A percentile compares a stretch with the other conserved stretches of the same genome.
Evolutionary conservation across 371 early-diverging fungal genomes (phyloP).

Genomic region (Rhizopus microsporus): DNA sequence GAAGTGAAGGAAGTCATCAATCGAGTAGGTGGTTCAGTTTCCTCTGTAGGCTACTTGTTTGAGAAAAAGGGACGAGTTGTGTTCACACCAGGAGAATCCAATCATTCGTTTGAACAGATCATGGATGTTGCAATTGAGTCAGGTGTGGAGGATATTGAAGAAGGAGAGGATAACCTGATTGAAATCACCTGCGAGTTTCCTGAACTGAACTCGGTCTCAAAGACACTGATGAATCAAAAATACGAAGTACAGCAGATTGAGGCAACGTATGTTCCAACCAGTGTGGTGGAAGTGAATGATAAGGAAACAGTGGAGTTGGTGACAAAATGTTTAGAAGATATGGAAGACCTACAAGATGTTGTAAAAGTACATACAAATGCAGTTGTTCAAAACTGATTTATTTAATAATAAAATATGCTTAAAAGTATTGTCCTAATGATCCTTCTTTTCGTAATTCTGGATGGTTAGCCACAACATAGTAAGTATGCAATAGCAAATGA

Average conservation of each 20-base stretch:
- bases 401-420: conserved; percentile 5
- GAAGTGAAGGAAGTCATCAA: conserved; percentile 66
- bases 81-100: conserved; percentile 43
- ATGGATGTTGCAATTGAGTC: conserved; percentile 62
- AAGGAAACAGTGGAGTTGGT: conserved; percentile 41
- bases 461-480: conserved; percentile 62
- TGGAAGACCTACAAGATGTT: conserved; percentile 61
- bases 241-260: conserved; percentile 50
- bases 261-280: conserved; percentile 48
- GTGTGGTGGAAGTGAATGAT: conserved; percentile 37
- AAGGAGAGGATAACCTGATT: conserved; percentile 35
- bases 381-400: conserved; percentile 13
- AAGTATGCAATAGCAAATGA: conserved; percentile 77
- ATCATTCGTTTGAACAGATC: conserved; percentile 53
- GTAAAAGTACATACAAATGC: conserved; percentile 59
- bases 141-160: conserved; percentile 65
- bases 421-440: conserved; percentile 69
- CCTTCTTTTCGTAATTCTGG: conserved; percentile 59
- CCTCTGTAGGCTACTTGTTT: conserved; percentile 63
- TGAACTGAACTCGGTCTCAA: conserved; percentile 40
- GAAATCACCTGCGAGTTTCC: conserved; percentile 51
- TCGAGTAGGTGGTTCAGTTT: conserved; percentile 56
- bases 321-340: conserved; percentile 45
- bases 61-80: conserved; percentile 59
- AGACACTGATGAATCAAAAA: conserved; percentile 33